These are phyloP conservation scores for Ailanthus altissimus DNA, from an alignment of 345 rosid species.

Conservation along the genomic window DNA sequence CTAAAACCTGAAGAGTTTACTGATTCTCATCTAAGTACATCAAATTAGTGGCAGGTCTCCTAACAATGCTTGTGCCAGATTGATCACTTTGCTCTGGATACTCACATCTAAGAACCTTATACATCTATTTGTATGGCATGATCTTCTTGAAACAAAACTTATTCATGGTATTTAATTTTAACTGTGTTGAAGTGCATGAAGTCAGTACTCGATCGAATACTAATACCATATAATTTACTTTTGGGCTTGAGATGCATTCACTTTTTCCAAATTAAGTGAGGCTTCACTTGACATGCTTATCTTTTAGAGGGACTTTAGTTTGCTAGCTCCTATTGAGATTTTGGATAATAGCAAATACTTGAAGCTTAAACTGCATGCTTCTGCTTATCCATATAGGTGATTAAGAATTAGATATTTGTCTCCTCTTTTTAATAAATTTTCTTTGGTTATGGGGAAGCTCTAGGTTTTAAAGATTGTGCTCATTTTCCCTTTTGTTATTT, in stretches of 20 bases:
- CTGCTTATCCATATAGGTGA: background rate
- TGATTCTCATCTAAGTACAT: slow-evolving; percentile 39
- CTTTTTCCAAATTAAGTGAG: background rate
- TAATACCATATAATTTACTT: background rate
- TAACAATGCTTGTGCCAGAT: slow-evolving; percentile 8
- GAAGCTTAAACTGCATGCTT: background rate
- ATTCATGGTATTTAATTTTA: background rate
- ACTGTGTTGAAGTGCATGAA: background rate
- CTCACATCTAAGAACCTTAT: background rate
- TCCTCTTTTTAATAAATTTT: background rate
- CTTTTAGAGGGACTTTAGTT: background rate
- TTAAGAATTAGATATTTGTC: background rate
- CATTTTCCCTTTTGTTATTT: background rate
- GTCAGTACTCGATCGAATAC: background rate
- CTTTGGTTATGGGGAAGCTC: background rate
- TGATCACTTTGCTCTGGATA: background rate
- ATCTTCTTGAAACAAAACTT: slow-evolving; percentile 10
- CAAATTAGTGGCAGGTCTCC: slow-evolving; percentile 17
- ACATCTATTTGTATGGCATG: background rate
- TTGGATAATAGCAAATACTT: background rate
- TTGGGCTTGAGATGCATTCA: background rate
- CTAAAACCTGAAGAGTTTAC: slow-evolving; percentile 35
- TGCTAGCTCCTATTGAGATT: slow-evolving; percentile 3
- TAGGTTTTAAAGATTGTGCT: slow-evolving; percentile 2
- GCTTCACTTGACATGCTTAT: background rate